Base-by-base conservation (phyloP, 345 rosid genomes). In the Trapa bicornis region DNA sequence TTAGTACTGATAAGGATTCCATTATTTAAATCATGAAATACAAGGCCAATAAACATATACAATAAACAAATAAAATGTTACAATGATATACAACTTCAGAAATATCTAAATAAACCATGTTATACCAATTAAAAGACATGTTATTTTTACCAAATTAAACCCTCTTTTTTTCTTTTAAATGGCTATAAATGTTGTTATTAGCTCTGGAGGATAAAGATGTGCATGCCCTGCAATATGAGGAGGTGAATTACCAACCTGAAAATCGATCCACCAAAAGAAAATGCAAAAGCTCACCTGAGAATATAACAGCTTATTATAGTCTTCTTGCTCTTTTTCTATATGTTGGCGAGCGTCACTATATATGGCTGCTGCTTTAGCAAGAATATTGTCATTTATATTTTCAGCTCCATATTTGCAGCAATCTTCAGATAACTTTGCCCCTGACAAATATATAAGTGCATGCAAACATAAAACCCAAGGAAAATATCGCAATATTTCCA, bases 281-380 rank as follows among this genome's bases (percentile, higher is more conserved):
- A 58, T 22, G 8, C 52, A 5, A 60, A 37, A 61, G 69, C 56
- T 48, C 63, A 93, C 97, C 96, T 93, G 97, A 74, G 90, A 81
- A 75, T 88, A 79, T 70, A 90, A 72, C 57, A 83, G 75, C 69
- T 78, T 79, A 76, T 83, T 87, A 62, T 80, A 87, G 57, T 93
- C 98, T 74, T 90, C 98, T 68, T 85, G 90, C 78, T 93, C 98
- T 78, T 88, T 88, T 74, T 86, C 97, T 33, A 85, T 86, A 71
- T 93, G 97, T 75, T 88, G 88, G 56, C 82, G 75, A 77, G 96
- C 89, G 84, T 88, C 98, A 56, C 98, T 96, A 57, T 90, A 93
- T 73, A 90, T 81, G 60, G 94, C 96, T 37, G 96, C 97, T 77
- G 96, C 89, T 75, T 90, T 90, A 32, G 97, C 96, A 6, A 93